phyloP scores from a whole-genome alignment of 2,329 filamentous ascomycete species.

The Alternaria dauci region DNA sequence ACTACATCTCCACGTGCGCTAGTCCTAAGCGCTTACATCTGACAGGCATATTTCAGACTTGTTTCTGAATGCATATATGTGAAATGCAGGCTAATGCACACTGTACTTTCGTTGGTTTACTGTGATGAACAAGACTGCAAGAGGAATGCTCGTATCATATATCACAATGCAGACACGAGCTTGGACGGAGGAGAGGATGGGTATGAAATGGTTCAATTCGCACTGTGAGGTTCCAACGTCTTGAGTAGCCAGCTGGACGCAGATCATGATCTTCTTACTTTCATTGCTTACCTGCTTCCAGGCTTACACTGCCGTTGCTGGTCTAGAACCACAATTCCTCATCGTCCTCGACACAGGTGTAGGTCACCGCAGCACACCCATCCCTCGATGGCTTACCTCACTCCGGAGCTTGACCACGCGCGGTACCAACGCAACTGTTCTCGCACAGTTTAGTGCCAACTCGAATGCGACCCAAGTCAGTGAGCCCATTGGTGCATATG shows the following conservation, averaged over 20 bases:
- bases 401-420: conserved; percentile 17
- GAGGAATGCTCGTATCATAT: neutral
- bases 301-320: conserved; percentile 5
- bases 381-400: conserved; percentile 23
- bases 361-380: conserved; percentile 22
- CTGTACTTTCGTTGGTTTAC: neutral
- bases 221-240: neutral
- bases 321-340: conserved; percentile 1
- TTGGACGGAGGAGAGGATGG: neutral
- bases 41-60: neutral
- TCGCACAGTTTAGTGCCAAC: conserved; percentile 16
- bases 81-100: neutral
- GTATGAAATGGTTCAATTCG: neutral
- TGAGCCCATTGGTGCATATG: conserved; percentile 11
- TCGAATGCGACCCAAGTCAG: neutral
- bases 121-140: neutral
- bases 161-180: neutral
- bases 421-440: conserved; percentile 17
- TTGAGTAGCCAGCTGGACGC: neutral
- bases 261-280: conserved; percentile 10
- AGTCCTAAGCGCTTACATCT: neutral
- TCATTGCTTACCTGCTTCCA: neutral
- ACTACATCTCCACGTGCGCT: neutral
- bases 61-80: neutral
- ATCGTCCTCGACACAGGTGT: conserved; percentile 24